Evolutionary conservation across 2,329 filamentous ascomycete species (phyloP).

Genomic region (Alternaria longipes): DNA sequence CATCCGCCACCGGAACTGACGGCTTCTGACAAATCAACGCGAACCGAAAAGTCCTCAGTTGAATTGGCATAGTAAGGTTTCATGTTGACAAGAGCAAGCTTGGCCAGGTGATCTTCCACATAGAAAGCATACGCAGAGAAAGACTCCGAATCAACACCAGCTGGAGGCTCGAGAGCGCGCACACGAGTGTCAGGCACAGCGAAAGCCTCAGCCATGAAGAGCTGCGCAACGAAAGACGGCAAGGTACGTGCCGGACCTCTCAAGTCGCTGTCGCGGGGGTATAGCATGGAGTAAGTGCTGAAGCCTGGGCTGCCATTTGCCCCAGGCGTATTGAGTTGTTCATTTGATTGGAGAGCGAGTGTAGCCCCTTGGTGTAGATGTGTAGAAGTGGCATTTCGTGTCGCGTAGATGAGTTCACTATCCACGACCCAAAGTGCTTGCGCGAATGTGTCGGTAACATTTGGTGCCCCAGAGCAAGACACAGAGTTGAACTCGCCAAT

Average conservation of each 20-base stretch:
- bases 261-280: slow-evolving; percentile 17
- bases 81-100: slow-evolving; percentile 21
- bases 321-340: slow-evolving; percentile 21
- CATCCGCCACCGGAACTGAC: neutral
- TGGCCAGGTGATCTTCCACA: slow-evolving; percentile 10
- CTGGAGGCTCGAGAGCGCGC: slow-evolving; percentile 1
- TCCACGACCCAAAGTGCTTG: slow-evolving; percentile 25
- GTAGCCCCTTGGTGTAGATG: slow-evolving; percentile 22
- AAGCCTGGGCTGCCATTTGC: slow-evolving; percentile 19
- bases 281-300: slow-evolving; percentile 22
- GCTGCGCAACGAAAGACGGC: slow-evolving; percentile 17
- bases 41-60: slow-evolving; percentile 1
- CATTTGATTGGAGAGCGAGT: slow-evolving; percentile 16
- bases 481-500: slow-evolving; percentile 25
- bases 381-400: slow-evolving; percentile 10
- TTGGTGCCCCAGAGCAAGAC: slow-evolving; percentile 17
- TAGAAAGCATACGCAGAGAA: slow-evolving; percentile 22
- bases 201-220: slow-evolving; percentile 18
- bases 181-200: slow-evolving; percentile 6
- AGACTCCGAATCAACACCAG: slow-evolving; percentile 3
- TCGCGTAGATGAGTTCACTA: slow-evolving; percentile 20
- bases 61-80: slow-evolving; percentile 18
- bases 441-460: slow-evolving; percentile 23
- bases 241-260: slow-evolving; percentile 17
- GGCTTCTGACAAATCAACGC: neutral